Conservation (phyloP, 2,329 filamentous ascomycete species). For the Gnomoniopsis smithogilvyi region DNA sequence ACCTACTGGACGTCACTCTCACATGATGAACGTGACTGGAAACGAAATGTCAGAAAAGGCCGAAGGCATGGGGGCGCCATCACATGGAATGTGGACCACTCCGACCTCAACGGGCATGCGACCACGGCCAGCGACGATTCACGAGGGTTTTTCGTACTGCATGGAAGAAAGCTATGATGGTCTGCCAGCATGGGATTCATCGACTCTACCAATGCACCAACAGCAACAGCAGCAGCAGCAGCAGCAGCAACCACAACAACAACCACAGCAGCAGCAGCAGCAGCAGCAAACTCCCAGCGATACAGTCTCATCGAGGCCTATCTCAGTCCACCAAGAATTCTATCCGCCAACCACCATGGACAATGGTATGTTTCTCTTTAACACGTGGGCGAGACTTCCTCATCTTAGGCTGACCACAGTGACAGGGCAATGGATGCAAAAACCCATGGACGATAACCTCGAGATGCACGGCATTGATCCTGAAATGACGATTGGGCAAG, state of each 20-base stretch:
- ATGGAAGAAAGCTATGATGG: constrained; percentile 50
- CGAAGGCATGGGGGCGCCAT: constrained; percentile 41
- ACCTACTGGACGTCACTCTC: constrained; percentile 36
- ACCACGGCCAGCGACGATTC: constrained; percentile 56
- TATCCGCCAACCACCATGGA: constrained; percentile 49
- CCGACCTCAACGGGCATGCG: constrained; percentile 48
- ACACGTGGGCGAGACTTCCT: neutral
- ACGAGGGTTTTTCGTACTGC: constrained; percentile 60
- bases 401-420: constrained; percentile 23
- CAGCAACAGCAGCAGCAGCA: constrained; percentile 16
- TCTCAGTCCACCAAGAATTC: constrained; percentile 57
- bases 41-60: constrained; percentile 45
- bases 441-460: constrained; percentile 54
- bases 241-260: constrained; percentile 4
- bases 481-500: constrained; percentile 60
- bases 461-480: constrained; percentile 54
- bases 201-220: constrained; percentile 42
- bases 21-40: constrained; percentile 48
- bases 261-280: constrained; percentile 1
- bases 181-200: constrained; percentile 56
- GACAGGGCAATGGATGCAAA: constrained; percentile 49
- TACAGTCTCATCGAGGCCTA: constrained; percentile 48
- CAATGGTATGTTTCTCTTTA: constrained; percentile 39
- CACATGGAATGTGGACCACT: constrained; percentile 52
- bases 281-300: constrained; percentile 40